phyloP scores from a whole-genome alignment of 2,329 filamentous ascomycete species.

The Fusarium subglutinans region DNA sequence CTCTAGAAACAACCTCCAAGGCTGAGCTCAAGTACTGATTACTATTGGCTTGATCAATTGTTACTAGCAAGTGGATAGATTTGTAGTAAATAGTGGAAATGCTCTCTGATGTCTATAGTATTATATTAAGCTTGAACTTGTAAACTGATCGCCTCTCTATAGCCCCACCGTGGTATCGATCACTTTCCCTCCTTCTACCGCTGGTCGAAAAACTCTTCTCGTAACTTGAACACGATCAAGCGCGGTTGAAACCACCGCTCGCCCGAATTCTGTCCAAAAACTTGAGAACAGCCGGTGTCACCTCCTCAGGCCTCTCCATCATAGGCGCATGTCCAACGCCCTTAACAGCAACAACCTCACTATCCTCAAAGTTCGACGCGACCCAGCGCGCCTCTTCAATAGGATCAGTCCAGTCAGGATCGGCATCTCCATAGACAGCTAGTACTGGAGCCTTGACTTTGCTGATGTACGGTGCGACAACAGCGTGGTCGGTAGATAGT shows the following conservation, averaged over 20 bases:
- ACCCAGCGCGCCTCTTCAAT: slow-evolving; percentile 24
- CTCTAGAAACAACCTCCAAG: not conserved
- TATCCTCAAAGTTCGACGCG: slow-evolving; percentile 2
- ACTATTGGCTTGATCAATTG: too few species aligned
- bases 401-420: slow-evolving; percentile 29
- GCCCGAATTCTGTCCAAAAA: slow-evolving; percentile 2
- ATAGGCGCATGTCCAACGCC: slow-evolving; percentile 24
- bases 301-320: slow-evolving; percentile 17
- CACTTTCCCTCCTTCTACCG: not conserved
- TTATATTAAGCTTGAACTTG: not conserved
- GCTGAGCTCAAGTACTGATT: not conserved
- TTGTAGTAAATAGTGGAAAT: not conserved
- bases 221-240: not conserved
- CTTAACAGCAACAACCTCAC: slow-evolving; percentile 3
- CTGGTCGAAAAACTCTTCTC: not conserved
- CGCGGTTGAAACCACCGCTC: not conserved
- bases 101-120: not conserved
- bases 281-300: not conserved
- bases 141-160: too few species aligned
- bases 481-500: slow-evolving; percentile 9
- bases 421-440: slow-evolving; percentile 23
- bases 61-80: not conserved
- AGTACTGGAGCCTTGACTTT: slow-evolving; percentile 26
- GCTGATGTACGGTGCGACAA: slow-evolving; percentile 10
- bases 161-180: not conserved